These are phyloP conservation scores for Wallacemonas rigidus DNA, from an alignment of 208 protist species.

Conservation along the genomic window DNA sequence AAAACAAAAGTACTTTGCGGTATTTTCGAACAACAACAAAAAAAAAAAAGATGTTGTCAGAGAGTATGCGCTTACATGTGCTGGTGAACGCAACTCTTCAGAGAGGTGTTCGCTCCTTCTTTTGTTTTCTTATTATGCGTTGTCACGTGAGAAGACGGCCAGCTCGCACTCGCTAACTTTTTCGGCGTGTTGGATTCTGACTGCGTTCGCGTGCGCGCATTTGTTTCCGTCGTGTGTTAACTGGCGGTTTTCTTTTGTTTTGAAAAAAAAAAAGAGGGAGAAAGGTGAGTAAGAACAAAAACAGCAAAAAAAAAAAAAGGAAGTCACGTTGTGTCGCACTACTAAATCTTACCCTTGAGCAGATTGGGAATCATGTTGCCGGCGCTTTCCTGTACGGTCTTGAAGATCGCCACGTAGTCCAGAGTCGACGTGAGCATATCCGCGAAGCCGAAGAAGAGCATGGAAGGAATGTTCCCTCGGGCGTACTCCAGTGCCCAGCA, in stretches of 20 bases:
- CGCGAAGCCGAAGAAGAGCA: constrained; percentile 92
- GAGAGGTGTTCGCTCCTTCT: no score
- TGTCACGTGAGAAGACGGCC: no score
- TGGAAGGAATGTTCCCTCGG: constrained; percentile 88
- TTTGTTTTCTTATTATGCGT: no score
- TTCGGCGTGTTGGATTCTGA: no score
- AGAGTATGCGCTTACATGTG: no score
- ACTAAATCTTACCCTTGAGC: constrained; percentile 78
- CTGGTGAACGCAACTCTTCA: no score
- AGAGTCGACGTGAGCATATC: constrained; percentile 85
- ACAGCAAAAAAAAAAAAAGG: no score
- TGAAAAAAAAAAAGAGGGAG: not conserved
- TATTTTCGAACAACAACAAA: constrained; percentile 10
- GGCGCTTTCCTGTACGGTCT: constrained; percentile 69
- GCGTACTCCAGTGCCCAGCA: constrained; percentile 94
- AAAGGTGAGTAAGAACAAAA: not conserved
- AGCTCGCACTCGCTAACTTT: no score
- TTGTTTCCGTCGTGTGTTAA: no score
- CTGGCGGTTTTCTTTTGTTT: not conserved
- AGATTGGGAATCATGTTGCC: constrained; percentile 75
- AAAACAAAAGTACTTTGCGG: no score
- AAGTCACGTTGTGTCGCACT: not conserved
- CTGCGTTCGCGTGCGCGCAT: no score
- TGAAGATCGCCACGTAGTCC: constrained; percentile 66
- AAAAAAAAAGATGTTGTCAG: constrained; percentile 17